These are phyloP conservation scores for Coleophoma crateriformis DNA, from an alignment of 2,329 filamentous ascomycete species.

Conservation along the genomic window DNA sequence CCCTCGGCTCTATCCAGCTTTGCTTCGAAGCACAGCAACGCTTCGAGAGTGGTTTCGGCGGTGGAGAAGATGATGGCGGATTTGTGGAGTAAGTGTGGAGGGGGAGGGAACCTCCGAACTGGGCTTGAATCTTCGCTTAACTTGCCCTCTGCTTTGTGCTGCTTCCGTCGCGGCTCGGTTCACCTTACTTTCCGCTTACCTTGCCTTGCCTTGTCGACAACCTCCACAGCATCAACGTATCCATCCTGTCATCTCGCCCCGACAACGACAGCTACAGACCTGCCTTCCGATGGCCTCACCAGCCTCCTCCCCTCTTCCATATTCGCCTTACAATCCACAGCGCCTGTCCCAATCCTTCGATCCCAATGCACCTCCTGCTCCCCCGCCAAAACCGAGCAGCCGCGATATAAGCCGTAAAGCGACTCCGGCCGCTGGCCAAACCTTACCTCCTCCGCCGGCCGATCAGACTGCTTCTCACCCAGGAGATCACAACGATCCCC, in stretches of 20 bases:
- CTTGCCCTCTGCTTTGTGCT: too few species aligned
- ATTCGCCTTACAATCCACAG: constrained; percentile 8
- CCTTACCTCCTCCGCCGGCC: constrained; percentile 20
- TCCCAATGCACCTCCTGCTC: constrained; percentile 56
- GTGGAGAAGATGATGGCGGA: too few species aligned
- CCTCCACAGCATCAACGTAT: too few species aligned
- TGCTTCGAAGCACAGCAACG: too few species aligned
- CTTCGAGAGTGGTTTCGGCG: too few species aligned
- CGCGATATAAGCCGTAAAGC: constrained; percentile 63
- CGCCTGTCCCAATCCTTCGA: constrained; percentile 29
- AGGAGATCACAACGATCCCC: constrained; percentile 8
- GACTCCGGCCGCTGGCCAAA: constrained; percentile 48
- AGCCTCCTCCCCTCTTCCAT: constrained; percentile 16
- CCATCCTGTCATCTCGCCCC: too few species aligned
- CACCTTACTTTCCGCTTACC: too few species aligned
- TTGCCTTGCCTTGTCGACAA: too few species aligned
- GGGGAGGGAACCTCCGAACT: too few species aligned
- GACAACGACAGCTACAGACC: background rate
- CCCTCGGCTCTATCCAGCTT: too few species aligned
- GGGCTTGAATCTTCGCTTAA: background rate
- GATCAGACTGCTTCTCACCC: constrained; percentile 1
- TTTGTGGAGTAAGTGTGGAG: too few species aligned
- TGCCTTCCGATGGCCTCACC: constrained; percentile 14
- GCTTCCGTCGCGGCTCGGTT: too few species aligned
- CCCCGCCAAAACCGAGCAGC: constrained; percentile 66